Percentiles rank a stretch among this genome's conserved stretches.
phyloP scores from a whole-genome alignment of 2,329 filamentous ascomycete genomes.

The Dactylonectria macrodidyma region DNA sequence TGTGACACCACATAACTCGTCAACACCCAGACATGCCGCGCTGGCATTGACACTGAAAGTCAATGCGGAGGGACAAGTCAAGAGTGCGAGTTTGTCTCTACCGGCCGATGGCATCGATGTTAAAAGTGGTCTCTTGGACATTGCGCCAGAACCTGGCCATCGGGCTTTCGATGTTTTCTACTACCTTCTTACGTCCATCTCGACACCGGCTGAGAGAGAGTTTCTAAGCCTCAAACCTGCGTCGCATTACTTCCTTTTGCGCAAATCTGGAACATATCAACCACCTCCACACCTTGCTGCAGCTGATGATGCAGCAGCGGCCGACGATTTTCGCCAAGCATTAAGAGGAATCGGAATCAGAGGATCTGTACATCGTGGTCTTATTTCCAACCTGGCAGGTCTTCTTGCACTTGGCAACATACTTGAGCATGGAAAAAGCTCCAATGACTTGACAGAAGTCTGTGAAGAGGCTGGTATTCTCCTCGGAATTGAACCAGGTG shows the following conservation, averaged over 20 bases:
- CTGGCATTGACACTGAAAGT: constrained; percentile 87
- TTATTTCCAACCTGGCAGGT: constrained; percentile 90
- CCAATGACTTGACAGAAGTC: constrained; percentile 85
- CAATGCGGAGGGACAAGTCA: constrained; percentile 84
- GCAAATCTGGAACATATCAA: constrained; percentile 86
- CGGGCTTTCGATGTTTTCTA: constrained; percentile 99
- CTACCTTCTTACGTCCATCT: constrained; percentile 93
- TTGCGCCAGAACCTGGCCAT: constrained; percentile 85
- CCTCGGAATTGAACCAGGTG: constrained; percentile 88
- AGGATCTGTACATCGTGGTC: constrained; percentile 83
- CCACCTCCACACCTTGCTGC: constrained; percentile 92
- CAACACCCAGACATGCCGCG: constrained; percentile 83
- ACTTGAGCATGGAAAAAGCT: constrained; percentile 86
- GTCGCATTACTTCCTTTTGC: constrained; percentile 83
- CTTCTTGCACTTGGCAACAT: constrained; percentile 94
- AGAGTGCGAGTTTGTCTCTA: constrained; percentile 81
- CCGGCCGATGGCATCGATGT: constrained; percentile 93
- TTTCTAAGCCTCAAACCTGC: constrained; percentile 86
- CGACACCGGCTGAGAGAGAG: constrained; percentile 89
- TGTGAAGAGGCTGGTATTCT: constrained; percentile 93
- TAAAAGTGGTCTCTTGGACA: constrained; percentile 81
- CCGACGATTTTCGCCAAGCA: constrained; percentile 91
- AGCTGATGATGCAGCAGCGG: constrained; percentile 91
- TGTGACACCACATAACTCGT: constrained; percentile 91
- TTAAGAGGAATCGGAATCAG: constrained; percentile 96